These are phyloP conservation scores for Euclidium syriacum DNA, from an alignment of 345 rosid genomes.

Conservation along the genomic window DNA sequence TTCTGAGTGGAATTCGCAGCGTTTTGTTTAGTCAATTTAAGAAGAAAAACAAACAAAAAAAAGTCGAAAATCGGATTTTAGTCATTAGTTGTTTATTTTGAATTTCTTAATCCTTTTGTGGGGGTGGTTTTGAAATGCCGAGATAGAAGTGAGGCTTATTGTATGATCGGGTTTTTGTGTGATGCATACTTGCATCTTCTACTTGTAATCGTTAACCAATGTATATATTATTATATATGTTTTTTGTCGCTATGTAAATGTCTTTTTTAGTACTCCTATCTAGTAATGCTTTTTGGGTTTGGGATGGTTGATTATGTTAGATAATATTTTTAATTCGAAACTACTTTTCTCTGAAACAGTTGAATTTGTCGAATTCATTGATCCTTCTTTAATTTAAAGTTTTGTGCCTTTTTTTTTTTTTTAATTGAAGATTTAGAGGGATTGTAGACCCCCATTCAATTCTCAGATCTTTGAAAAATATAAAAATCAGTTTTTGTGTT, in stretches of 20 bases:
- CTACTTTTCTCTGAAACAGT: neutral
- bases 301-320: neutral
- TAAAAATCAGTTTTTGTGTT: too few species aligned
- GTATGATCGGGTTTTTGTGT: conserved; percentile 8
- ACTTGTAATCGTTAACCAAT: conserved; percentile 5
- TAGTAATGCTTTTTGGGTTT: neutral
- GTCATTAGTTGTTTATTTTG: neutral
- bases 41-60: neutral
- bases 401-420: too few species aligned
- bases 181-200: conserved; percentile 17
- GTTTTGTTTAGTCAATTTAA: neutral
- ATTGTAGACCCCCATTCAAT: too few species aligned
- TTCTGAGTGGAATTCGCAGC: conserved; percentile 22
- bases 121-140: neutral
- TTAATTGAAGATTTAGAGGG: neutral
- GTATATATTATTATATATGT: neutral
- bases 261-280: neutral
- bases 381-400: too few species aligned
- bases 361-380: too few species aligned
- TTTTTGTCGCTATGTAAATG: conserved; percentile 5
- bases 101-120: neutral
- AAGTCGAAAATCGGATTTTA: neutral
- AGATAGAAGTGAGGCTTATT: neutral
- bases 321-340: neutral
- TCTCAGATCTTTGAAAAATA: too few species aligned